Conservation (phyloP, 1,139 yeast species). For the Yarrowia galli region DNA sequence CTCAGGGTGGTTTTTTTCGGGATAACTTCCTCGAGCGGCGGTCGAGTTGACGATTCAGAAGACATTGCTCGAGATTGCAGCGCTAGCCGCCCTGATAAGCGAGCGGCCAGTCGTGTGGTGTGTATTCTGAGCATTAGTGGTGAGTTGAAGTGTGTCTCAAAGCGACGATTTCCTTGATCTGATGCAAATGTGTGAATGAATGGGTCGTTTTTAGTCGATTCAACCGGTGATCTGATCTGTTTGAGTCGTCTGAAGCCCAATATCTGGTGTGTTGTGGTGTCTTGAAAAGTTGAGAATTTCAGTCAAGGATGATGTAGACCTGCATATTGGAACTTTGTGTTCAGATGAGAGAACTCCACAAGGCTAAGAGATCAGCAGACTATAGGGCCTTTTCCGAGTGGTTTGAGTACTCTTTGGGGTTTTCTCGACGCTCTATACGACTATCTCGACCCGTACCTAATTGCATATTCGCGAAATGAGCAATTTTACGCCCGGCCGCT, state of each 20-base stretch:
- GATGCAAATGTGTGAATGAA: not conserved
- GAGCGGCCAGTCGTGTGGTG: not conserved
- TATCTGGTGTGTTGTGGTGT: not conserved
- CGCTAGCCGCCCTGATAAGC: constrained; percentile 4
- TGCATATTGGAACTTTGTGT: constrained; percentile 13
- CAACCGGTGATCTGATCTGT: not conserved
- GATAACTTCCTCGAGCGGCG: constrained; percentile 40
- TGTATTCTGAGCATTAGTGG: constrained; percentile 14
- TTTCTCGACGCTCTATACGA: too few species aligned
- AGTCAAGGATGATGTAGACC: not conserved
- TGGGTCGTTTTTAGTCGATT: not conserved
- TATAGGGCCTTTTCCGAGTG: too few species aligned
- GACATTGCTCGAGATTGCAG: not conserved
- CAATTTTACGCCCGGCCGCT: too few species aligned
- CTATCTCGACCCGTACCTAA: too few species aligned
- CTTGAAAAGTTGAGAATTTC: constrained; percentile 15
- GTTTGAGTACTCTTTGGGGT: too few species aligned
- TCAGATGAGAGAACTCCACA: too few species aligned
- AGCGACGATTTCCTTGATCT: not conserved
- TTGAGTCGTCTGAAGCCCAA: not conserved
- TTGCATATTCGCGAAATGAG: too few species aligned
- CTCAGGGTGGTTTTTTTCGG: constrained; percentile 40
- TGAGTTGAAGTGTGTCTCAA: not conserved
- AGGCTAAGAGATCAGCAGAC: too few species aligned
- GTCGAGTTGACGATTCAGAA: constrained; percentile 20